Evolutionary conservation across 1,284 basidiomycete genomes (phyloP), one percentile per base, ranked within the genome.

Genomic region (Neolentinus lepideus): DNA sequence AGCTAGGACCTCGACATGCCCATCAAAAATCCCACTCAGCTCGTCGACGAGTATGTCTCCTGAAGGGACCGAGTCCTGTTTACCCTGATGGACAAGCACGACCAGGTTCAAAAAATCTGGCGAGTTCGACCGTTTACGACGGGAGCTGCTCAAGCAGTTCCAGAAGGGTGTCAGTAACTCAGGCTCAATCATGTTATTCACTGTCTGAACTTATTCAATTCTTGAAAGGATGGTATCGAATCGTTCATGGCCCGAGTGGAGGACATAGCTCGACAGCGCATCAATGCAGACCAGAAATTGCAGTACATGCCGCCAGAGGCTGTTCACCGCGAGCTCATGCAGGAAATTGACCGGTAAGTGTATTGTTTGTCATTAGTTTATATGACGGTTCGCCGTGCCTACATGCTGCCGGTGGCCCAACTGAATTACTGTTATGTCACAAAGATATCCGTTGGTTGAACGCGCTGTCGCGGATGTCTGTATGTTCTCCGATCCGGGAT

Each of bases 51-150:
- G 85, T 84, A 62, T 64, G 74, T 60, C 63, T 54, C 24, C 22
- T 21, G 29, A 3, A 52, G 51, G 29, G 16, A n/a, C n/a, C n/a
- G n/a, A 8, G 27, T 52, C 10, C 51, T 50, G 27, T 14, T n/a
- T 26, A 50, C 22, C n/a, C 47, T 50, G 27, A 22, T 52, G 27
- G 10, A 16, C 46, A 24, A n/a, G n/a, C 12, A n/a, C 29, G 2
- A 16, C 16, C 19, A 90, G 87, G 61, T 90, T 88, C 74, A 89
- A 90, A 67, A 85, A 84, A 63, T 87, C 85, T 6, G 88, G 88
- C 26, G 85, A 90, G 70, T 90, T 88, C 62, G 87, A 90, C 62
- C 80, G 84, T 36, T 67, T 90, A 57, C 76, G 88, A 52, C 78
- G 80, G 48, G 82, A 89, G 63, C 70, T 90, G 21, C 67, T 90